A percentile compares a stretch with the other conserved stretches of the same genome.
Evolutionary conservation across 495 filamentous ascomycete genomes (phyloP).

Genomic region (Pyronema omphalodes): DNA sequence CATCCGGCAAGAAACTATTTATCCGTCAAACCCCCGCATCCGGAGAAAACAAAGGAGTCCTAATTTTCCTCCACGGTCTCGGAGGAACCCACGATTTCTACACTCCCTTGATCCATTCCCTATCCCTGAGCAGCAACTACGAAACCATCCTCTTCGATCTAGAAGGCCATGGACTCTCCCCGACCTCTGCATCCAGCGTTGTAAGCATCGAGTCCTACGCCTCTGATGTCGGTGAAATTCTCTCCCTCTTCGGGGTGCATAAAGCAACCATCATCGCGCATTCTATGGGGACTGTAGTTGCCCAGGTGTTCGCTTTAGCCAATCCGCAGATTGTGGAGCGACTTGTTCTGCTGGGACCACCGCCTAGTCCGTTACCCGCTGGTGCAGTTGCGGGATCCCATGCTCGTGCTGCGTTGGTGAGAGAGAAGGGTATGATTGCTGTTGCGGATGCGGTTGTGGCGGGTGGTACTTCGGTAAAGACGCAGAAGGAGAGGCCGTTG

Average conservation of each 20-base stretch:
- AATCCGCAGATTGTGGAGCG: slow-evolving; percentile 24
- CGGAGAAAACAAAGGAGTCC: slow-evolving; percentile 13
- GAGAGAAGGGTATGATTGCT: slow-evolving; percentile 29
- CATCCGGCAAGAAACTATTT: slow-evolving; percentile 29
- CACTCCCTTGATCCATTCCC: slow-evolving; percentile 26
- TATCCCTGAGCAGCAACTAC: slow-evolving; percentile 12
- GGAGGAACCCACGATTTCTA: slow-evolving; percentile 29
- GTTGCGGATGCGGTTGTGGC: slow-evolving; percentile 29
- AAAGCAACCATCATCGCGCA: slow-evolving; percentile 29
- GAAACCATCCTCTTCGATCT: slow-evolving; percentile 30
- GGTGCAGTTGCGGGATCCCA: slow-evolving; percentile 28
- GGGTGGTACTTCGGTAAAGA: slow-evolving; percentile 23
- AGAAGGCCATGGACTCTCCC: slow-evolving; percentile 36
- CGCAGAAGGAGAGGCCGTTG: slow-evolving; percentile 7
- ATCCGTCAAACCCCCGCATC: slow-evolving; percentile 16
- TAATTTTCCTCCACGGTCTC: slow-evolving; percentile 37
- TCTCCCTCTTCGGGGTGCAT: slow-evolving; percentile 16
- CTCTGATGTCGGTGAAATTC: slow-evolving; percentile 29
- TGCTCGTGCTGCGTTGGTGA: slow-evolving; percentile 29
- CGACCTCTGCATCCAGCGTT: slow-evolving; percentile 28
- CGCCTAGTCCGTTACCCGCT: slow-evolving; percentile 27
- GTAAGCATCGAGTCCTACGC: slow-evolving; percentile 29
- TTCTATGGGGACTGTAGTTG: slow-evolving; percentile 32
- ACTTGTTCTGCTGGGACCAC: slow-evolving; percentile 31
- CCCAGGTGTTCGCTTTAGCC: slow-evolving; percentile 24